A percentile compares a stretch with the other conserved stretches of the same genome.
Evolutionary conservation across 2,329 filamentous ascomycete species (phyloP).

Genomic region (Phialophora chinensis): DNA sequence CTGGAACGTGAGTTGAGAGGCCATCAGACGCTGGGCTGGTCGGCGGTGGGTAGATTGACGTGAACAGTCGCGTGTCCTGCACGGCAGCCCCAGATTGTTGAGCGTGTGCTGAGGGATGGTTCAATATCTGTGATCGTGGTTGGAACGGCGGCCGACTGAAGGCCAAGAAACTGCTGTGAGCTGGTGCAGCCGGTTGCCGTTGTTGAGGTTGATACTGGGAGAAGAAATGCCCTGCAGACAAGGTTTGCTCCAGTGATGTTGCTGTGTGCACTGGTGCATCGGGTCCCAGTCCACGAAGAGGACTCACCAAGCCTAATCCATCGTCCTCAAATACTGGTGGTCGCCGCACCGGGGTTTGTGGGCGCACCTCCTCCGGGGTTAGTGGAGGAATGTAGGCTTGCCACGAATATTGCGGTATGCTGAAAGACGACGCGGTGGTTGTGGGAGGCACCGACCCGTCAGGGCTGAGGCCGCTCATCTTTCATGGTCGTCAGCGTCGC

Average conservation of each 20-base stretch:
- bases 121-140: not conserved
- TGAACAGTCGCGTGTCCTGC: not conserved
- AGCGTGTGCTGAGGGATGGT: not conserved
- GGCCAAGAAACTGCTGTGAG: not conserved
- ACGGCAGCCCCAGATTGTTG: not conserved
- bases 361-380: not conserved
- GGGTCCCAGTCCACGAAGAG: slow-evolving; percentile 3
- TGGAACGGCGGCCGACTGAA: slow-evolving; percentile 1
- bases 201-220: slow-evolving; percentile 1
- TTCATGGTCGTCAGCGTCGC: slow-evolving; percentile 14
- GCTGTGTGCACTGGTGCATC: not conserved
- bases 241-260: slow-evolving; percentile 8
- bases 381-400: slow-evolving; percentile 5
- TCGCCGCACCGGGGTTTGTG: not conserved
- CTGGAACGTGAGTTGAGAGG: not conserved
- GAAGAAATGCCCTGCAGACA: slow-evolving; percentile 13
- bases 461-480: slow-evolving; percentile 9
- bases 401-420: slow-evolving; percentile 14
- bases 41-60: too few relatives aligned
- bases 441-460: not conserved
- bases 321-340: not conserved
- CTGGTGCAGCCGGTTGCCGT: not conserved
- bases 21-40: not conserved
- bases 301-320: not conserved
- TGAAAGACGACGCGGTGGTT: slow-evolving; percentile 7